These are phyloP conservation scores for Salix dunnii DNA, from an alignment of 345 rosid genomes.

Conservation along the genomic window DNA sequence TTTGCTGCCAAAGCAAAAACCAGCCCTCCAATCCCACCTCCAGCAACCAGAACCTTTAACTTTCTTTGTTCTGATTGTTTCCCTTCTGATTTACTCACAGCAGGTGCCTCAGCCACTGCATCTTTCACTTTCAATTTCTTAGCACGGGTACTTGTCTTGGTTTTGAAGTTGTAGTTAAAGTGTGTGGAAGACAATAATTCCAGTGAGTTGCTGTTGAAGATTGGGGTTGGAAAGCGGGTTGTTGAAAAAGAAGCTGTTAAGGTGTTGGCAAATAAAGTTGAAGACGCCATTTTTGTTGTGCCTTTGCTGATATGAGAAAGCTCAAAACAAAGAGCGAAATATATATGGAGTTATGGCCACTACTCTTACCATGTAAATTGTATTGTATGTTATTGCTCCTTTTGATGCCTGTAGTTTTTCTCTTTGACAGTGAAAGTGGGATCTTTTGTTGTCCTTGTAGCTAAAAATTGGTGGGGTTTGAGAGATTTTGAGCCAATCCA, in stretches of 20 bases:
- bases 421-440: background rate
- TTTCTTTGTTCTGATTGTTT: slow-evolving; percentile 35
- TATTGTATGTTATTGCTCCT: background rate
- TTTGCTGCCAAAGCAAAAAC: slow-evolving; percentile 86
- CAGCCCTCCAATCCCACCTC: slow-evolving; percentile 90
- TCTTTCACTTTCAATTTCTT: slow-evolving; percentile 40
- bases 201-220: slow-evolving; percentile 23
- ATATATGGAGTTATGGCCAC: background rate
- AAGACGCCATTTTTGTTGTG: slow-evolving; percentile 44
- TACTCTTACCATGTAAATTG: background rate
- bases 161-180: slow-evolving; percentile 25
- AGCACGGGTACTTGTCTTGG: slow-evolving; percentile 16
- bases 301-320: background rate
- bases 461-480: background rate
- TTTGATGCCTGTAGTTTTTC: background rate
- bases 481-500: slow-evolving; percentile 22
- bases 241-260: slow-evolving; percentile 47
- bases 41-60: slow-evolving; percentile 69
- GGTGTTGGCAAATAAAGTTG: slow-evolving; percentile 50
- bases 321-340: background rate
- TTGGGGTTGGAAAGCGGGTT: slow-evolving; percentile 42
- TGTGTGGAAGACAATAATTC: slow-evolving; percentile 42
- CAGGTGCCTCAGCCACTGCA: slow-evolving; percentile 29
- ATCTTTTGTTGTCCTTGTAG: background rate
- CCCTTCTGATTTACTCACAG: slow-evolving; percentile 4